These are phyloP conservation scores for Blumeria graminis DNA, from an alignment of 2,329 filamentous ascomycete species.

Conservation along the genomic window DNA sequence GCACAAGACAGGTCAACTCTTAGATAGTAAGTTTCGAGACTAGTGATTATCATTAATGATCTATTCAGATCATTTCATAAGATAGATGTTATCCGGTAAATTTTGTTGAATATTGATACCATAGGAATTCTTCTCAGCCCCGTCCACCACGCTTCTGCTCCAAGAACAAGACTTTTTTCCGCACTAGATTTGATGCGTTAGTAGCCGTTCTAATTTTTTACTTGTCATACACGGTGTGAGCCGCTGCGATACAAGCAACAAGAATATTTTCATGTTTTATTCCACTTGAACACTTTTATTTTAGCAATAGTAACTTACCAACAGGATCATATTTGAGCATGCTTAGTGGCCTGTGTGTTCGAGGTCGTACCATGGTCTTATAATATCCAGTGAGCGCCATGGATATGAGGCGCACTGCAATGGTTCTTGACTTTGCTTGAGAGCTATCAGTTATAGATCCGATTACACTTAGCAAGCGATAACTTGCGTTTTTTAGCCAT, in stretches of 20 bases:
- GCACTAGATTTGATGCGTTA: conserved; percentile 29
- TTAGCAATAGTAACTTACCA: conserved; percentile 23
- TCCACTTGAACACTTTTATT: not conserved
- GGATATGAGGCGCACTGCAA: conserved; percentile 81
- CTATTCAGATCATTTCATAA: too few relatives aligned
- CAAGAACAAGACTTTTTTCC: conserved; percentile 86
- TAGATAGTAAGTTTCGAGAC: too few relatives aligned
- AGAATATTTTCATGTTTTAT: not conserved
- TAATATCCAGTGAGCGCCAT: conserved; percentile 99
- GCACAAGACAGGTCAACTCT: too few relatives aligned
- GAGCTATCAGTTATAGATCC: not conserved
- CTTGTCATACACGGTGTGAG: not conserved
- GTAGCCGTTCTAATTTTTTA: not conserved
- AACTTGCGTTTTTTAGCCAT: conserved; percentile 7
- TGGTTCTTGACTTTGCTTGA: conserved; percentile 54
- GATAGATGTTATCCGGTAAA: not conserved
- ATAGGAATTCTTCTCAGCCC: conserved; percentile 12
- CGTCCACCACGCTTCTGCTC: conserved; percentile 66
- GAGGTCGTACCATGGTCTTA: conserved; percentile 68
- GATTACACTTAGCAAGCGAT: not conserved
- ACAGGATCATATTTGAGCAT: conserved; percentile 99
- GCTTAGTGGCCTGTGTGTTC: conserved; percentile 61
- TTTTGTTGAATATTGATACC: not conserved
- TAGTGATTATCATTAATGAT: too few relatives aligned
- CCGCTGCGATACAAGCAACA: not conserved